A percentile compares a stretch with the other conserved stretches of the same genome.
Conservation (phyloP, 2,329 filamentous ascomycete species). For the Colletotrichum tamarilloi region DNA sequence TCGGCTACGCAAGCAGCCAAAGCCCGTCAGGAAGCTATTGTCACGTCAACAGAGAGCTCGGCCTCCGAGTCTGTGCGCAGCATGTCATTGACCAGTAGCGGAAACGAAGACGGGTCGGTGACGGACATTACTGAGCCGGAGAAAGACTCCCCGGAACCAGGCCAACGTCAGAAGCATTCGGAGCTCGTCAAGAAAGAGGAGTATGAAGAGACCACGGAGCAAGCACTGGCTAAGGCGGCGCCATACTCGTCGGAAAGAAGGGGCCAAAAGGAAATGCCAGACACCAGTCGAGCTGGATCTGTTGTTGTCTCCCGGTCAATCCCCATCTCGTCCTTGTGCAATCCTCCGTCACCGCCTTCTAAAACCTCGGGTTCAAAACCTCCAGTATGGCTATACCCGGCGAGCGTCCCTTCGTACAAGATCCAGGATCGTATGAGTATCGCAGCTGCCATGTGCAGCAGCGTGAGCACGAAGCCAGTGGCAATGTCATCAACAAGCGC, state of each 20-base stretch:
- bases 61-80: constrained; percentile 44
- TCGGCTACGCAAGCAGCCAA: constrained; percentile 40
- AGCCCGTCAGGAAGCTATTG: constrained; percentile 35
- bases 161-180: constrained; percentile 45
- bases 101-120: constrained; percentile 44
- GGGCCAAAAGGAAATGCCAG: background rate
- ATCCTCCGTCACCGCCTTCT: constrained; percentile 27
- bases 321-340: constrained; percentile 32
- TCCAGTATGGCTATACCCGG: constrained; percentile 5
- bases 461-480: background rate
- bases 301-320: constrained; percentile 23
- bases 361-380: background rate
- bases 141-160: constrained; percentile 56
- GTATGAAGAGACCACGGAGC: constrained; percentile 36
- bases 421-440: constrained; percentile 26
- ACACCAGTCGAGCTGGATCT: background rate
- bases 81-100: constrained; percentile 46
- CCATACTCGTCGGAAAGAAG: constrained; percentile 14
- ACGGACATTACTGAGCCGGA: constrained; percentile 64
- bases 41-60: constrained; percentile 53
- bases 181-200: constrained; percentile 48
- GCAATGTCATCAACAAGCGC: background rate
- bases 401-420: background rate
- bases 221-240: constrained; percentile 34
- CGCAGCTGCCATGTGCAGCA: constrained; percentile 21